phyloP scores from a whole-genome alignment of 2,329 filamentous ascomycete genomes.

The Graphilbum ipis-grandicollis region DNA sequence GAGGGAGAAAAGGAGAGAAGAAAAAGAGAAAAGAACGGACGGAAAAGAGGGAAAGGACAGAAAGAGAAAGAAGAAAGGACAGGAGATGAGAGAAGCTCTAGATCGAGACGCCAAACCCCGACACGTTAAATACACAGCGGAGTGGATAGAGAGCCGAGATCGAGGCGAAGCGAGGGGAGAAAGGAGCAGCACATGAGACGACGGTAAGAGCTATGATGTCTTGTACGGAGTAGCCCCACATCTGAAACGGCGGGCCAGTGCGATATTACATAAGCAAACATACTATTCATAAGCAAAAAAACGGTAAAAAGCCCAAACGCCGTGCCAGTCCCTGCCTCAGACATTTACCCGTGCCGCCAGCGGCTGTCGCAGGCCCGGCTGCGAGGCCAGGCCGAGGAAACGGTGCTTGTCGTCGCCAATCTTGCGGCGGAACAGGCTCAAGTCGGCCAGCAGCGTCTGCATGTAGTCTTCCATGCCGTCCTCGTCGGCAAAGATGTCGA shows the following conservation, averaged over 20 bases:
- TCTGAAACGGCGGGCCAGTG: no score
- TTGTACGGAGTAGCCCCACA: no score
- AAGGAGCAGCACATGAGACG: no score
- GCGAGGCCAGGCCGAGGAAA: constrained; percentile 57
- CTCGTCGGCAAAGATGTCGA: constrained; percentile 24
- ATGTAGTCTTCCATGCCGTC: constrained; percentile 67
- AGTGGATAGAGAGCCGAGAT: no score
- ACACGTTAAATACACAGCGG: not conserved
- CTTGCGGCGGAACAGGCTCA: constrained; percentile 69
- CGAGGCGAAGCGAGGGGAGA: no score
- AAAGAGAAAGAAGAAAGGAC: not conserved
- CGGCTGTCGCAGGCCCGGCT: no score
- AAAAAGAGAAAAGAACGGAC: not conserved
- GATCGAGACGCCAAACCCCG: not conserved
- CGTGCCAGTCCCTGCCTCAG: no score
- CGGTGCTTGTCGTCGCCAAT: constrained; percentile 64
- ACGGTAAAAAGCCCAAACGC: no score
- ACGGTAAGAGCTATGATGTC: no score
- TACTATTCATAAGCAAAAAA: no score
- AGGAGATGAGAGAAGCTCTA: not conserved
- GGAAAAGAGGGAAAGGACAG: no score
- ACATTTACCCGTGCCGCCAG: constrained; percentile 25
- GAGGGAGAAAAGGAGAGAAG: not conserved
- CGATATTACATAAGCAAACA: no score
- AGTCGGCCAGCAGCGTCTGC: constrained; percentile 64